Evolutionary conservation across 257 asterid genomes (phyloP).

Genomic region (Solanum phureja): DNA sequence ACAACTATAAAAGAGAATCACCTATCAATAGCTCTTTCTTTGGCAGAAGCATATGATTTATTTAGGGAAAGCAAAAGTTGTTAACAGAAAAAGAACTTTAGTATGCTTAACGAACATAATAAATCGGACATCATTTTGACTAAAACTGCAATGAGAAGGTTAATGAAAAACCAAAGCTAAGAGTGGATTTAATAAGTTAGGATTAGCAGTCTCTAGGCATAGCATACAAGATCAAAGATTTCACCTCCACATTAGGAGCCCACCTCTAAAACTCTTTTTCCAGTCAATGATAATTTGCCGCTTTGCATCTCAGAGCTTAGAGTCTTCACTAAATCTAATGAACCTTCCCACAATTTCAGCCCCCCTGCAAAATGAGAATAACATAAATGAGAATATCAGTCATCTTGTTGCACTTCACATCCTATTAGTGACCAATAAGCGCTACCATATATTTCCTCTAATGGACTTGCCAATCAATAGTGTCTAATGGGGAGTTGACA

Average conservation of each 20-base stretch:
- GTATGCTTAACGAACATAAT: neutral
- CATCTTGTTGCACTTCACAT: neutral
- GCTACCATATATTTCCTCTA: too few species aligned
- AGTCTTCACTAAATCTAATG: slow-evolving; percentile 62
- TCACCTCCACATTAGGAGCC: slow-evolving; percentile 45
- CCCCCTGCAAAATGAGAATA: slow-evolving; percentile 49
- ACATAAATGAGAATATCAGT: neutral
- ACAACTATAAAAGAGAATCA: too few species aligned
- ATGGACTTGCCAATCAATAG: too few species aligned
- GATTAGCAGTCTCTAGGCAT: neutral
- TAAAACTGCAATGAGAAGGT: neutral
- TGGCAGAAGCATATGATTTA: too few species aligned
- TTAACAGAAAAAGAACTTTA: too few species aligned
- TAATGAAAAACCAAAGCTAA: neutral
- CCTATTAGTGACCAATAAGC: too few species aligned
- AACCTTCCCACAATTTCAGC: slow-evolving; percentile 93
- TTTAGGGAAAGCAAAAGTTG: too few species aligned
- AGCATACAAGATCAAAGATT: neutral
- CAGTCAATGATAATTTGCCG: slow-evolving; percentile 41
- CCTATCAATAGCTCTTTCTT: too few species aligned
- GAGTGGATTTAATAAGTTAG: neutral
- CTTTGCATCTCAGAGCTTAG: slow-evolving; percentile 50
- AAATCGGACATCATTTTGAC: neutral
- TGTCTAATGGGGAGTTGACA: too few species aligned
- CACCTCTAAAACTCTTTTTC: slow-evolving; percentile 92